Base-by-base conservation (phyloP, 805 yeast species). In the Kodamaea hsintzibuensis region DNA sequence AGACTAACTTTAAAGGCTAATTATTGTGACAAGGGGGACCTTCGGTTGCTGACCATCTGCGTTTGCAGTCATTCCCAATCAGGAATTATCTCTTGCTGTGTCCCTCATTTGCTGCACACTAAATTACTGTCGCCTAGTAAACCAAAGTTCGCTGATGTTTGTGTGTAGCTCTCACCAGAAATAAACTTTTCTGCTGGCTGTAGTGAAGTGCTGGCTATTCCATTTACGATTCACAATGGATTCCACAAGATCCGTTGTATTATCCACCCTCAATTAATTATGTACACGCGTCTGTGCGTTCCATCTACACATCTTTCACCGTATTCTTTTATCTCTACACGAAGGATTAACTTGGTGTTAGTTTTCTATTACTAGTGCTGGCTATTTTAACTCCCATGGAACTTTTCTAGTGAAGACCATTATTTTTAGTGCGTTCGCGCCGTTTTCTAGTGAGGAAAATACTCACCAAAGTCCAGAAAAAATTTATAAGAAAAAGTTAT, bases 1-100 rank as follows among this genome's bases (percentile, higher is more conserved):
- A 43, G 42, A 10, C 44, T 40, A 38, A 10, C 42, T 13, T 7
- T 38, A 16, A 40, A 40, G 44, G 12, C 19, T 40, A 40, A 40
- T 14, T 16, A 19, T 17, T 17, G 44, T 40, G 44, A 40, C 44
- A 40, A 40, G 19, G 44, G 44, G 44, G 22, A 30, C 35, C 25
- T 30, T 30, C 35, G 35, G 35, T 30, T 30, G 35, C 35, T 30
- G 35, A 30, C 35, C 35, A 30, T 30, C 22, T 14, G 44, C 17
- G 44, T 40, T 40, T 40, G 44, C 44, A 40, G 44, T 40, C 44
- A 40, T 16, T 19, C 44, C 44, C 25, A 30, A 40, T 40, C 18
- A 4, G 44, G 44, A 40, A 8, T 40, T 16, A 7, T 40, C 3
- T 22, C 17, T 40, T 40, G 44, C 44, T 40, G 44, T 19, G 44